These are phyloP conservation scores for Endotrypanum monterogeii DNA, from an alignment of 208 protist species.

Conservation along the genomic window DNA sequence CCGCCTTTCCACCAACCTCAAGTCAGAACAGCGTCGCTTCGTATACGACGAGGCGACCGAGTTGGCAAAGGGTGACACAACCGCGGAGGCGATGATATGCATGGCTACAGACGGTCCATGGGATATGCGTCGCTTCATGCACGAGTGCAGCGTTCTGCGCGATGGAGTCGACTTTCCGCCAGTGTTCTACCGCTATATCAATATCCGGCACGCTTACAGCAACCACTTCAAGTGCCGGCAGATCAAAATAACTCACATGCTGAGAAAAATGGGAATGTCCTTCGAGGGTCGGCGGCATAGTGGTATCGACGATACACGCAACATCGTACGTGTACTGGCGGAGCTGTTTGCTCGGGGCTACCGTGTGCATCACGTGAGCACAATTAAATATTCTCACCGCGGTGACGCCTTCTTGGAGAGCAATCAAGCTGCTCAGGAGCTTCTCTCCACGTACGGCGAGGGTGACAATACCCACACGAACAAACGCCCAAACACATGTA, in stretches of 20 bases:
- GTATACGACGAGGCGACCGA: constrained; percentile 50
- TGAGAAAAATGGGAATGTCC: constrained; percentile 59
- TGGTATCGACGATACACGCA: constrained; percentile 89
- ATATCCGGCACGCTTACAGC: constrained; percentile 79
- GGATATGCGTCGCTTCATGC: constrained; percentile 93
- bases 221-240: constrained; percentile 59
- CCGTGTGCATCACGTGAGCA: constrained; percentile 70
- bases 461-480: constrained; percentile 27
- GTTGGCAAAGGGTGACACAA: constrained; percentile 11
- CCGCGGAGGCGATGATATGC: constrained; percentile 73
- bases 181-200: constrained; percentile 91
- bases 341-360: constrained; percentile 82
- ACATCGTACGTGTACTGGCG: constrained; percentile 87
- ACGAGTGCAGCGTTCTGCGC: constrained; percentile 81
- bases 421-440: constrained; percentile 44
- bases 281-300: constrained; percentile 89
- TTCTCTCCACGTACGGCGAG: constrained; percentile 60
- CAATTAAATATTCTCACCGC: constrained; percentile 65
- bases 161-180: constrained; percentile 79
- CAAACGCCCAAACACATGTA: constrained; percentile 2
- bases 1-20: constrained; percentile 46
- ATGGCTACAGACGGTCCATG: constrained; percentile 89
- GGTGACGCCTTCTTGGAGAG: constrained; percentile 33
- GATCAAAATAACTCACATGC: constrained; percentile 84
- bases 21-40: constrained; percentile 56